phyloP scores from a whole-genome alignment of 768 basidiomycete genomes.

The Cystobasidium onofrii region DNA sequence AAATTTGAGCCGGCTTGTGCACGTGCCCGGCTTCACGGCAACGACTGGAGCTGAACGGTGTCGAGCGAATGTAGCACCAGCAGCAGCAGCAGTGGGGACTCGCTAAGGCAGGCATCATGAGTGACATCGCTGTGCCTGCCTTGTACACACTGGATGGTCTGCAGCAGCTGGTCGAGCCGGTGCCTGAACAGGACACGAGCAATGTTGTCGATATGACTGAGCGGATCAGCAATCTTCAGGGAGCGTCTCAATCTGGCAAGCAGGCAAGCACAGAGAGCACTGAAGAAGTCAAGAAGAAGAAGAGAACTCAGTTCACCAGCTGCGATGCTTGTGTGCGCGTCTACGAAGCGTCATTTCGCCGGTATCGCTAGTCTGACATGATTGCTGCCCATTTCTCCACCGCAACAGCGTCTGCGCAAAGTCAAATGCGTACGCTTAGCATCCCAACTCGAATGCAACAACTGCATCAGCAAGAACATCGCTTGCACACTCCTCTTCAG shows the following conservation, averaged over 20 bases:
- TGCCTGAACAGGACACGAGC: no score
- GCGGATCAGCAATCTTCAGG: no score
- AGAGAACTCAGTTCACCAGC: slow-evolving; percentile 9
- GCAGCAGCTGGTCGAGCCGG: no score
- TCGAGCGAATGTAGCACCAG: no score
- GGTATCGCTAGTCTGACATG: neutral
- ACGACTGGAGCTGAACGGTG: no score
- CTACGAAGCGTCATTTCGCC: neutral
- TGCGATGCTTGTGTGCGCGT: neutral
- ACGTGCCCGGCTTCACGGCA: no score
- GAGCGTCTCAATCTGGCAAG: neutral
- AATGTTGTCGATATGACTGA: no score
- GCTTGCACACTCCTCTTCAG: neutral
- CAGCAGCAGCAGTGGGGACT: no score
- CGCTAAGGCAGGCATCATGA: no score
- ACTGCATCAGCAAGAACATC: neutral
- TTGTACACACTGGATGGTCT: no score
- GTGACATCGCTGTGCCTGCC: no score
- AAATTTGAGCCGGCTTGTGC: no score
- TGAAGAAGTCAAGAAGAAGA: neutral
- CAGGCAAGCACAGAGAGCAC: neutral
- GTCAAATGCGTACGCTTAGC: neutral
- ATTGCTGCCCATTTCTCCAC: neutral
- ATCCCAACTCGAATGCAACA: neutral
- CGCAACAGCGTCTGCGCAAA: neutral